These are phyloP conservation scores for Cercospora citrullina DNA, from an alignment of 2,329 filamentous ascomycete species.

Conservation along the genomic window DNA sequence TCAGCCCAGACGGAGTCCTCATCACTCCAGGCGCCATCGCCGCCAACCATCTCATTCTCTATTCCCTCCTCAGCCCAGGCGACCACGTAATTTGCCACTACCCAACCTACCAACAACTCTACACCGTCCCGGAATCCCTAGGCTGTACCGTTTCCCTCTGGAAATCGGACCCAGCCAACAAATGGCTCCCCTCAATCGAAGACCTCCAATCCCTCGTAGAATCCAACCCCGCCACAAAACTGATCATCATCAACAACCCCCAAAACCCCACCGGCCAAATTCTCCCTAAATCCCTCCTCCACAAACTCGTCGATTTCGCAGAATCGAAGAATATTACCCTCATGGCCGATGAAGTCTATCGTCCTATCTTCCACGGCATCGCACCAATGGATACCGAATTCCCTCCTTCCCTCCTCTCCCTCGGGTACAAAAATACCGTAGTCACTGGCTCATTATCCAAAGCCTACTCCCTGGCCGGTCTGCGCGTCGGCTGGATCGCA, in stretches of 20 bases:
- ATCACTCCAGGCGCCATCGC: slow-evolving; percentile 78
- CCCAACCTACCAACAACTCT: slow-evolving; percentile 84
- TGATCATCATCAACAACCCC: slow-evolving; percentile 71
- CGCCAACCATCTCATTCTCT: slow-evolving; percentile 80
- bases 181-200: slow-evolving; percentile 66
- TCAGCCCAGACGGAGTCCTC: slow-evolving; percentile 64
- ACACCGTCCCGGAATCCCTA: slow-evolving; percentile 69
- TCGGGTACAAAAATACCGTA: slow-evolving; percentile 70
- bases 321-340: slow-evolving; percentile 63
- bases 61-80: slow-evolving; percentile 67
- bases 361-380: slow-evolving; percentile 75
- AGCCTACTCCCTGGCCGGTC: slow-evolving; percentile 78
- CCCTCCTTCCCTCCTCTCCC: slow-evolving; percentile 67
- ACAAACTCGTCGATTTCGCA: slow-evolving; percentile 64
- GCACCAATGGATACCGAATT: slow-evolving; percentile 54
- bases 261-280: slow-evolving; percentile 80
- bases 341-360: slow-evolving; percentile 78
- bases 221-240: slow-evolving; percentile 63
- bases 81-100: slow-evolving; percentile 87
- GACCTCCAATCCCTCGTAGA: slow-evolving; percentile 66
- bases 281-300: slow-evolving; percentile 62
- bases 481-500: slow-evolving; percentile 81
- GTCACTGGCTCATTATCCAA: slow-evolving; percentile 82
- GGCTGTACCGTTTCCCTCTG: slow-evolving; percentile 78
- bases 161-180: slow-evolving; percentile 64